Percentiles rank a stretch among this genome's conserved stretches.
phyloP scores from a whole-genome alignment of 2,329 filamentous ascomycete genomes.

The Fusarium sp. region DNA sequence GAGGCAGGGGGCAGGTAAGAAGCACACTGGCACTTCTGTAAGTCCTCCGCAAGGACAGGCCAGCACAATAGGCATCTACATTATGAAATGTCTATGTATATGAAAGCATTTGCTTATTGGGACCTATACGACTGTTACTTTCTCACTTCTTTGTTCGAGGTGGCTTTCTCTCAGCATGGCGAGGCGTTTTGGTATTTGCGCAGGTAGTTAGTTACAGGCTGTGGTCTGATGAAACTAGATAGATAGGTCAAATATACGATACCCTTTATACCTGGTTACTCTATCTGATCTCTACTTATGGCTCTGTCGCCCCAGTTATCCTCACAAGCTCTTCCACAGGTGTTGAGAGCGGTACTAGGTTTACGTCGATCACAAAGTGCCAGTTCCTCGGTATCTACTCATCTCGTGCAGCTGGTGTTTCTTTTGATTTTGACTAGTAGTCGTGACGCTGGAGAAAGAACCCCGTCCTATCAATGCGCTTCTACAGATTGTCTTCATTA shows the following conservation, averaged over 20 bases:
- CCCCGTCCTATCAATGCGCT: not conserved
- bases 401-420: not conserved
- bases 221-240: conserved; percentile 8
- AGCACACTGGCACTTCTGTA: conserved; percentile 12
- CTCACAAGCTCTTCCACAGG: not conserved
- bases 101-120: not conserved
- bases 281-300: not conserved
- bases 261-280: not conserved
- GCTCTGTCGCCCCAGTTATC: not conserved
- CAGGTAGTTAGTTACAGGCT: conserved; percentile 5
- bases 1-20: not conserved
- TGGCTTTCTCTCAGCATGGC: conserved; percentile 24
- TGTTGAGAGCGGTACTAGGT: not conserved
- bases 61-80: not conserved
- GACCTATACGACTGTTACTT: not conserved
- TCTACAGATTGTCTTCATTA: not conserved
- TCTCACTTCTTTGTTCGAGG: not conserved
- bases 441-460: not conserved
- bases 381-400: not conserved
- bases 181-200: conserved; percentile 27
- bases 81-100: not conserved
- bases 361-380: not conserved
- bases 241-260: conserved; percentile 15
- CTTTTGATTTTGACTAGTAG: not conserved
- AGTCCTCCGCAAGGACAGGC: not conserved